Conservation (phyloP, 208 protist species). For the Acanthamoeba healyi region DNA sequence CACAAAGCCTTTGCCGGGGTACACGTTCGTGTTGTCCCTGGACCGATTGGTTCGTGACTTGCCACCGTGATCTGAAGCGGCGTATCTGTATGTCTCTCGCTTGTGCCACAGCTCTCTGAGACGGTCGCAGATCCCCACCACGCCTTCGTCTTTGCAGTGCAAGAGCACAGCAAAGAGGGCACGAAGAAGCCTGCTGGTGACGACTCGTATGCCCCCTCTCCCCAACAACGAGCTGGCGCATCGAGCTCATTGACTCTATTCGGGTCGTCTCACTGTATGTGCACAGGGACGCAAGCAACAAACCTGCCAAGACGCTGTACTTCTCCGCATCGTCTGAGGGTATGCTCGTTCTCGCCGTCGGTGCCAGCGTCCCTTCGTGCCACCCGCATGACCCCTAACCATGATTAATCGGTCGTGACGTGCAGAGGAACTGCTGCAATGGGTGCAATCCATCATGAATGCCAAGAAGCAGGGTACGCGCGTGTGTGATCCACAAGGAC, state of each 20-base stretch:
- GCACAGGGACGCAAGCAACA: background rate
- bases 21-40: background rate
- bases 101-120: background rate
- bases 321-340: background rate
- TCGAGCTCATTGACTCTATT: background rate
- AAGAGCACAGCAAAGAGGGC: background rate
- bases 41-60: too few relatives aligned
- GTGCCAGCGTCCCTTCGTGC: background rate
- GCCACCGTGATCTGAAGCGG: background rate
- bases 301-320: background rate
- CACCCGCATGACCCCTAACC: background rate
- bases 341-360: background rate
- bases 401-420: background rate
- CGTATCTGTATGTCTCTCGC: background rate
- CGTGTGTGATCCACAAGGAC: background rate
- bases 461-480: background rate
- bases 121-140: background rate
- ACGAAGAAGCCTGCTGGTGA: background rate
- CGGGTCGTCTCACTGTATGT: background rate
- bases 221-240: too few relatives aligned
- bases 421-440: background rate
- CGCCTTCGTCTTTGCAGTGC: background rate
- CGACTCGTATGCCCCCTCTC: background rate
- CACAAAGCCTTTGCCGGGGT: constrained; percentile 9
- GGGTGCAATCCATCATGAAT: background rate